A percentile compares a stretch with the other conserved stretches of the same genome.
These are phyloP conservation scores for Spongiforma sp. DNA, from an alignment of 1,284 basidiomycete species.

Conservation along the genomic window DNA sequence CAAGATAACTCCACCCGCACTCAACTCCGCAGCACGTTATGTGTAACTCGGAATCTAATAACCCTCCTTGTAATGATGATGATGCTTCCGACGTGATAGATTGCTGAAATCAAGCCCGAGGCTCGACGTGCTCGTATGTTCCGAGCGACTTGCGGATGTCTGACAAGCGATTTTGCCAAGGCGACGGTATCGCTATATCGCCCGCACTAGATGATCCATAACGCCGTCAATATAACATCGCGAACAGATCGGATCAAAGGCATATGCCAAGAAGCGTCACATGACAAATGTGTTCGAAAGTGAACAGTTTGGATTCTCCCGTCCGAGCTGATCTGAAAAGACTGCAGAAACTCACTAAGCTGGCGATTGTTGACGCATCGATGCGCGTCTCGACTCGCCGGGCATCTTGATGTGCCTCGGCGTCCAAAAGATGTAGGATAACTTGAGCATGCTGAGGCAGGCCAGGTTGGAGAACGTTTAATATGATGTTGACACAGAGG, in stretches of 20 bases:
- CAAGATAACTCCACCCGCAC: too few relatives aligned
- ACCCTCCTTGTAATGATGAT: too few relatives aligned
- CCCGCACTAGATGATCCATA: too few relatives aligned
- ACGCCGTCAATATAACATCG: too few relatives aligned
- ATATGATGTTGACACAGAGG: not conserved
- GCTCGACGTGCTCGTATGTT: conserved; percentile 19
- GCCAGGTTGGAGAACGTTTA: conserved; percentile 1
- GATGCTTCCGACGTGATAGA: conserved; percentile 3
- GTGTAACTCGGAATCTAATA: too few relatives aligned
- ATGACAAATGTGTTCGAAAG: too few relatives aligned
- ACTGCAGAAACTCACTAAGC: conserved; percentile 35
- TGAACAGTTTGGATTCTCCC: too few relatives aligned
- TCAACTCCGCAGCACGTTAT: too few relatives aligned
- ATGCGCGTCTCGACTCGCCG: conserved; percentile 27
- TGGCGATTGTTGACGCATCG: conserved; percentile 30
- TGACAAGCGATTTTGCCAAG: conserved; percentile 34
- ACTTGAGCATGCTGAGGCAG: conserved; percentile 27
- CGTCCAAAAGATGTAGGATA: conserved; percentile 39
- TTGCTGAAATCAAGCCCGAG: conserved; percentile 19
- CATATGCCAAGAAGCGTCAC: too few relatives aligned
- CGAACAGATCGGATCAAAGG: not conserved
- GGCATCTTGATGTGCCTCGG: conserved; percentile 39
- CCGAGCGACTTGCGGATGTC: conserved; percentile 40
- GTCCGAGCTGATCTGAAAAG: too few relatives aligned
- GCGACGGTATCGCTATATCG: conserved; percentile 30